phyloP scores from a whole-genome alignment of 768 basidiomycete species.

The Tylopilus sp. region DNA sequence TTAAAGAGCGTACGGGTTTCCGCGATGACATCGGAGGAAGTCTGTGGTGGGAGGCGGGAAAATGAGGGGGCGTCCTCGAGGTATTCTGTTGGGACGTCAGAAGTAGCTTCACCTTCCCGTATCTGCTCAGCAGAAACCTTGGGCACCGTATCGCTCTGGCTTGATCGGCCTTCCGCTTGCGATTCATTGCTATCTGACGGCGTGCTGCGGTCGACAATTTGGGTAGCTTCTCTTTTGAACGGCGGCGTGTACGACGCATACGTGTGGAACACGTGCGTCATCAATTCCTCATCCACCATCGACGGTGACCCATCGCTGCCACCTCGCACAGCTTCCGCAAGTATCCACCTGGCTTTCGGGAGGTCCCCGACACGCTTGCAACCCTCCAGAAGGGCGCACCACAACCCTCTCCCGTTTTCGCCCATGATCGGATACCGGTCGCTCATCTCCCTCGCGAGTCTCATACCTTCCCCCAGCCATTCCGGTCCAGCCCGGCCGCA shows the following conservation, averaged over 20 bases:
- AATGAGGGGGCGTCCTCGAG: conserved; percentile 18
- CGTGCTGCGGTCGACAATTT: conserved; percentile 32
- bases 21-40: conserved; percentile 60
- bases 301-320: conserved; percentile 29
- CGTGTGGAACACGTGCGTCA: conserved; percentile 83
- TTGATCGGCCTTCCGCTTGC: neutral
- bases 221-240: conserved; percentile 52
- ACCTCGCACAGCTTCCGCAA: conserved; percentile 65
- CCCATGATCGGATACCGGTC: conserved; percentile 50
- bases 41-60: conserved; percentile 68
- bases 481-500: conserved; percentile 66
- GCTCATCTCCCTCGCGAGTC: conserved; percentile 84
- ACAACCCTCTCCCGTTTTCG: conserved; percentile 53
- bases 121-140: conserved; percentile 5
- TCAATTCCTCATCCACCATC: conserved; percentile 58
- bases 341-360: conserved; percentile 79
- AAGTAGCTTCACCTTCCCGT: neutral
- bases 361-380: conserved; percentile 87
- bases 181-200: conserved; percentile 3
- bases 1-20: conserved; percentile 74
- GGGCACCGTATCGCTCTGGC: neutral
- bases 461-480: conserved; percentile 79
- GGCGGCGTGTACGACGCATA: conserved; percentile 80
- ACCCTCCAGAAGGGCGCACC: conserved; percentile 84
- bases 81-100: conserved; percentile 4